A percentile compares a stretch with the other conserved stretches of the same genome.
Conservation (phyloP, 208 protist genomes). For the Crithidia expoeki region DNA sequence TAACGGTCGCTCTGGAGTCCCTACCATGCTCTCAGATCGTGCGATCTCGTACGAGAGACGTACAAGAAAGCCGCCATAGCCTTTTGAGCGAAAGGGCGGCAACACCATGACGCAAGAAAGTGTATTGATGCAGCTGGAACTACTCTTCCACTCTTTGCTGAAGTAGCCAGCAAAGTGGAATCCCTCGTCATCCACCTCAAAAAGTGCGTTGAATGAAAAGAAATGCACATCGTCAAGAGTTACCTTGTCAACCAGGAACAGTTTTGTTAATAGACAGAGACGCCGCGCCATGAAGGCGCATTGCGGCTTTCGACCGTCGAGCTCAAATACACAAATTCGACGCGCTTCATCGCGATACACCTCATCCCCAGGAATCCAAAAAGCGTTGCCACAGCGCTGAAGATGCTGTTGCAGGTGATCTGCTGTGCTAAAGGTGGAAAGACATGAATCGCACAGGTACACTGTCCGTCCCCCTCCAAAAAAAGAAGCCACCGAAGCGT, state of each 20-base stretch:
- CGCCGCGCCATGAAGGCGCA: slow-evolving; percentile 51
- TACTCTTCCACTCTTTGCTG: slow-evolving; percentile 75
- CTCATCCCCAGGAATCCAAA: slow-evolving; percentile 75
- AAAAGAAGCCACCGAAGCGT: slow-evolving; percentile 22
- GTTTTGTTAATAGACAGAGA: slow-evolving; percentile 56
- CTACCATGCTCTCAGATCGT: slow-evolving; percentile 53
- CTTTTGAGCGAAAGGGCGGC: slow-evolving; percentile 67
- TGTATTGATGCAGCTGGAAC: slow-evolving; percentile 64
- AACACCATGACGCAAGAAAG: slow-evolving; percentile 80
- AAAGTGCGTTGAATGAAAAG: slow-evolving; percentile 68
- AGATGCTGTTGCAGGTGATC: slow-evolving; percentile 51
- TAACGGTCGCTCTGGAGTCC: slow-evolving; percentile 71
- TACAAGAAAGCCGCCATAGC: slow-evolving; percentile 67
- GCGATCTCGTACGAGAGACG: slow-evolving; percentile 79
- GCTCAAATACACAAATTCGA: slow-evolving; percentile 52
- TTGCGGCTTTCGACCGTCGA: slow-evolving; percentile 67
- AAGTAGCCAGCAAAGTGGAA: slow-evolving; percentile 84
- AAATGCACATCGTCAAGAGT: slow-evolving; percentile 83
- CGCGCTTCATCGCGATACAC: slow-evolving; percentile 50
- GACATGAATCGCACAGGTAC: slow-evolving; percentile 74
- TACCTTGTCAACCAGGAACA: slow-evolving; percentile 75
- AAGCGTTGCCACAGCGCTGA: slow-evolving; percentile 47
- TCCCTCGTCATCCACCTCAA: slow-evolving; percentile 73
- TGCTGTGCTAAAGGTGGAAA: slow-evolving; percentile 38
- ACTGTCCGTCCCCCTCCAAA: slow-evolving; percentile 21